Conservation (phyloP, 345 rosid genomes). For the Brassica nigra region DNA sequence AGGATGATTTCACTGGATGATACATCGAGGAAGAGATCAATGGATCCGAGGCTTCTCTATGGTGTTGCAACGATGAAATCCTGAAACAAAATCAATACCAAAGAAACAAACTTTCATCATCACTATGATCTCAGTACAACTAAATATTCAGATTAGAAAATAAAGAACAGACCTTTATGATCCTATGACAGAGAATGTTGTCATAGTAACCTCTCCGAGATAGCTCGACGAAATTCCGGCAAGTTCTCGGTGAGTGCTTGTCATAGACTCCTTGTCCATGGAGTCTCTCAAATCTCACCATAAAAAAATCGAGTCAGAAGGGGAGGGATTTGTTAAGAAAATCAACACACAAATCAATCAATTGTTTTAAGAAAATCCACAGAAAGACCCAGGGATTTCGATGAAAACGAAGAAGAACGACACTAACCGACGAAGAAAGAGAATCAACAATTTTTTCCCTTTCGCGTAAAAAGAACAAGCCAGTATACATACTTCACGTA, state of each 20-base stretch:
- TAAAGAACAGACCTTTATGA: constrained; percentile 63
- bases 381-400: too few relatives aligned
- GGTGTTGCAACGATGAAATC: constrained; percentile 66
- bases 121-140: constrained; percentile 1
- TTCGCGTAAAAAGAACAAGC: too few relatives aligned
- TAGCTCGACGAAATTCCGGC: constrained; percentile 89
- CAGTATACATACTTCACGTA: too few relatives aligned
- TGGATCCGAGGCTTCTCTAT: neutral
- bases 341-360: too few relatives aligned
- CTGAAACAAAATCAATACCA: constrained; percentile 40
- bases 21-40: neutral
- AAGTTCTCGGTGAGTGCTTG: constrained; percentile 91
- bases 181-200: constrained; percentile 77
- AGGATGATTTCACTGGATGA: neutral
- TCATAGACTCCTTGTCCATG: neutral
- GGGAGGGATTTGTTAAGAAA: too few relatives aligned
- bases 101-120: neutral
- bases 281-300: too few relatives aligned
- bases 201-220: constrained; percentile 86
- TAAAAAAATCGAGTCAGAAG: too few relatives aligned
- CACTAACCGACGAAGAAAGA: too few relatives aligned
- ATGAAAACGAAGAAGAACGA: too few relatives aligned
- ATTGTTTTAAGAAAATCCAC: too few relatives aligned
- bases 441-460: too few relatives aligned
- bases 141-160: neutral